Evolutionary conservation across 2,329 filamentous ascomycete species (phyloP), one percentile per base, ranked within the genome.

Genomic region (Trematosphaeria pertusa): DNA sequence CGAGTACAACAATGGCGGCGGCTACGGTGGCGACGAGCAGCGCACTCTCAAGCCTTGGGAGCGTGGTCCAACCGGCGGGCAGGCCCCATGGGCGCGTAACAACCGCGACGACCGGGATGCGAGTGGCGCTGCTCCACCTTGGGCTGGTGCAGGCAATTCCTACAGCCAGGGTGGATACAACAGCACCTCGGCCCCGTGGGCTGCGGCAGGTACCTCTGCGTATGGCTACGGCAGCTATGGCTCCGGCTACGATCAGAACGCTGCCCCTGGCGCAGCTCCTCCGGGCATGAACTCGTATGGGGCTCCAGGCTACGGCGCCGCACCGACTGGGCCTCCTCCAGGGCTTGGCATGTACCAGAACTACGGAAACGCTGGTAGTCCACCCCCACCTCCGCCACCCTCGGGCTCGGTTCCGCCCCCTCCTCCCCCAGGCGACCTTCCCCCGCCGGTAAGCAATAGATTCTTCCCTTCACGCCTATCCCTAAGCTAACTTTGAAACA

Each of bases 41-140:
- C 78, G 78, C 55, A 85, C 87, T 59, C 79, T 83, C 59, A 93
- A 90, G 73, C 92, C 92, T 39, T 97, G 91, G 91, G 88, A 96
- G 70, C 86, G 89, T 66, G 89, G 87, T 28, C 89, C 91, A 14
- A 91, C 88, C 21, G 90, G 89, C 47, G 90, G 87, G 48, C 83
- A 89, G 69, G 91, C 91, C 58, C 91, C 91, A 6, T 96, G 92
- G 90, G 61, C 66, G 19, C 63, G 65, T 37, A 61, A 59, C 76
- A 80, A 67, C 59, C 69, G 75, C 53, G 73, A 76, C 48, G 78
- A 79, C 41, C 64, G 73, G 36, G 74, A 74, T 36, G 73, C 73
- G 35, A 50, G 52, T 38, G 54, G 53, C 19, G 59, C 51, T 43
- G 75, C 76, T 37, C 72, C 78, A 39, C 75, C 79, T 20, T 68